A percentile compares a stretch with the other conserved stretches of the same genome.
These are phyloP conservation scores for Nitzschia sp. DNA, from an alignment of 108 stramenopile species.

Conservation along the genomic window DNA sequence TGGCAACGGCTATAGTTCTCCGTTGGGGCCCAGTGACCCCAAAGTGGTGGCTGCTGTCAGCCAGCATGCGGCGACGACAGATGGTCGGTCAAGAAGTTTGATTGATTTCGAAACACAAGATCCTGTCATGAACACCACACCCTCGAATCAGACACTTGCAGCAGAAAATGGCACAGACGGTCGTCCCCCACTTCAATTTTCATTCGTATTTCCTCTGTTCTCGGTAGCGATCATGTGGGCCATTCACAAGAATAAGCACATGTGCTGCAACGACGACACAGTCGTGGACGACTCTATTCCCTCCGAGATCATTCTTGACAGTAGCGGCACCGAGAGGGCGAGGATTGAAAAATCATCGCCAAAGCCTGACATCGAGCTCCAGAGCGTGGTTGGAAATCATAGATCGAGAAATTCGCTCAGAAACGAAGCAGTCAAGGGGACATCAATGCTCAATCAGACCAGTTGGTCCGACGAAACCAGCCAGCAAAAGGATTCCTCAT, in stretches of 20 bases:
- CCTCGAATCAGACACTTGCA: neutral
- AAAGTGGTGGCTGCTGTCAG: too few species aligned
- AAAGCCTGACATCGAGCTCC: constrained; percentile 12
- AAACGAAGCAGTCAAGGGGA: neutral
- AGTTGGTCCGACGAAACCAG: neutral
- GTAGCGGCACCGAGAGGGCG: neutral
- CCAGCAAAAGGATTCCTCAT: neutral
- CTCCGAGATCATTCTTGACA: neutral
- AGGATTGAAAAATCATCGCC: neutral
- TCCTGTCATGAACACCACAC: too few species aligned
- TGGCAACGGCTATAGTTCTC: too few species aligned
- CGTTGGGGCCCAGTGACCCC: too few species aligned
- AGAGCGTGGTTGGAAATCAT: neutral
- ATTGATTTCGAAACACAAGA: too few species aligned
- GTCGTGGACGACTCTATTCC: constrained; percentile 2
- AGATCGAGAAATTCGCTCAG: neutral
- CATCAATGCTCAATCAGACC: constrained; percentile 1
- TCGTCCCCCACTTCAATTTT: neutral
- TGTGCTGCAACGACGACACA: constrained; percentile 2
- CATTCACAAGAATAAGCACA: neutral
- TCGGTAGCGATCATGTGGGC: constrained; percentile 6
- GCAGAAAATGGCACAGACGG: neutral
- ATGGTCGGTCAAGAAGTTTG: too few species aligned
- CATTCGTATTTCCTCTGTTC: constrained; percentile 1
- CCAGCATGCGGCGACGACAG: too few species aligned